These are phyloP conservation scores for Perilla frutescens DNA, from an alignment of 257 asterid species.

Conservation along the genomic window DNA sequence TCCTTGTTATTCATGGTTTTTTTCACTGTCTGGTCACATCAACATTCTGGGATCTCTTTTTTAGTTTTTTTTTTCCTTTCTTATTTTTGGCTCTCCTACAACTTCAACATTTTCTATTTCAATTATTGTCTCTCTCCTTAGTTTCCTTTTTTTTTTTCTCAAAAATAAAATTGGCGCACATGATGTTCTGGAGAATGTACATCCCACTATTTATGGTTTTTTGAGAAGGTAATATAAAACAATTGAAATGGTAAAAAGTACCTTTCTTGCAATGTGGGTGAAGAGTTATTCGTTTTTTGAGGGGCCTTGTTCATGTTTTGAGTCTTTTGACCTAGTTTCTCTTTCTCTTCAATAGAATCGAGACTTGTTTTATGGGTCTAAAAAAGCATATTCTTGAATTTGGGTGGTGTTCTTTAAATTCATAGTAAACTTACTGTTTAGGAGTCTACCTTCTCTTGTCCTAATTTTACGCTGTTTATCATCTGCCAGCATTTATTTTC, in stretches of 20 bases:
- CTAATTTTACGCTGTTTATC: not conserved
- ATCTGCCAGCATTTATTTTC: not conserved
- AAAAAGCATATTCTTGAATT: conserved; percentile 33
- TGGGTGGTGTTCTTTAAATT: conserved; percentile 23
- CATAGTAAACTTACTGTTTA: conserved; percentile 8
- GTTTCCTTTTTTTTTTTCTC: not conserved
- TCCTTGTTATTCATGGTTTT: conserved; percentile 37
- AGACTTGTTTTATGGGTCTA: not conserved
- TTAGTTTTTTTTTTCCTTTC: conserved; percentile 1
- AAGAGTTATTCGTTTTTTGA: not conserved
- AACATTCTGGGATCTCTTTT: conserved; percentile 32
- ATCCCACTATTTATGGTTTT: conserved; percentile 18
- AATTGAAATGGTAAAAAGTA: not conserved
- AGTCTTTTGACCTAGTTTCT: conserved; percentile 16
- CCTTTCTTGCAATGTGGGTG: not conserved
- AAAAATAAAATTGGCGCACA: not conserved
- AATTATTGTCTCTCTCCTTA: conserved; percentile 14
- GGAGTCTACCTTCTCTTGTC: conserved; percentile 17
- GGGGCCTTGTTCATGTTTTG: not conserved
- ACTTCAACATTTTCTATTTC: conserved; percentile 25
- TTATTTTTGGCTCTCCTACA: conserved; percentile 6
- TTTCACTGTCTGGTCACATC: conserved; percentile 62
- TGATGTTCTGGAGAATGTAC: conserved; percentile 16
- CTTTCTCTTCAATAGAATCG: not conserved
- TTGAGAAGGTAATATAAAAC: not conserved